Conservation (phyloP, 768 basidiomycete genomes). For the Boletus rubroflammeus region DNA sequence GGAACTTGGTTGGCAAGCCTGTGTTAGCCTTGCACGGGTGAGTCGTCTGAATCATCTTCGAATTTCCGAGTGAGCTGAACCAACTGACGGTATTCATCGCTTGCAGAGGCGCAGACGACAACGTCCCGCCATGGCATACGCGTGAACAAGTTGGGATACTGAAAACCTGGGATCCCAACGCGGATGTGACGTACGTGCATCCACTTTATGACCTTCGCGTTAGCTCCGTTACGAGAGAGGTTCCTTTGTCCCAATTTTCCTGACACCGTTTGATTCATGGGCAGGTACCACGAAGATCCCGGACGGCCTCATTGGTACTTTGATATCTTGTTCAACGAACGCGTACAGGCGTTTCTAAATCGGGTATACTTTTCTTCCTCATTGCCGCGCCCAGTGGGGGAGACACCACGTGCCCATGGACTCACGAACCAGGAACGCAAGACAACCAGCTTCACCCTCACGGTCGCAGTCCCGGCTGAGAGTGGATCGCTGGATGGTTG, state of each 20-base stretch:
- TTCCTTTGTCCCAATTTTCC: not conserved
- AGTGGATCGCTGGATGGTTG: constrained; percentile 71
- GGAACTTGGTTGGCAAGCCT: constrained; percentile 68
- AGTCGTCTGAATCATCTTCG: constrained; percentile 12
- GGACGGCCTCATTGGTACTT: constrained; percentile 71
- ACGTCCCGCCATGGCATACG: constrained; percentile 86
- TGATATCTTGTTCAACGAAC: constrained; percentile 49
- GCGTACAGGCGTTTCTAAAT: constrained; percentile 57
- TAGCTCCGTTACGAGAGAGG: not conserved
- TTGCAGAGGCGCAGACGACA: constrained; percentile 71
- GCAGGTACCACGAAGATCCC: constrained; percentile 60
- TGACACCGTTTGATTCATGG: not conserved
- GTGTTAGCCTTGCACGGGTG: constrained; percentile 80
- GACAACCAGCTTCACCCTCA: constrained; percentile 56
- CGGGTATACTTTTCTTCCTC: constrained; percentile 17
- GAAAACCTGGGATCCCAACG: constrained; percentile 50
- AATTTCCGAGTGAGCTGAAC: not conserved
- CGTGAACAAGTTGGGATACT: constrained; percentile 61
- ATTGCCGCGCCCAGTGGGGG: not conserved
- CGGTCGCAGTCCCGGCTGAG: constrained; percentile 65
- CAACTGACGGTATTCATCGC: not conserved
- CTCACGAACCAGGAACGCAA: not conserved
- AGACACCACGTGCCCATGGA: not conserved
- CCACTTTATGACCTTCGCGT: not conserved
- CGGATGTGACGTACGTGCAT: constrained; percentile 49